Base-by-base conservation (phyloP, 192 early-diverging fungal genomes). In the Entomortierella lignicola region DNA sequence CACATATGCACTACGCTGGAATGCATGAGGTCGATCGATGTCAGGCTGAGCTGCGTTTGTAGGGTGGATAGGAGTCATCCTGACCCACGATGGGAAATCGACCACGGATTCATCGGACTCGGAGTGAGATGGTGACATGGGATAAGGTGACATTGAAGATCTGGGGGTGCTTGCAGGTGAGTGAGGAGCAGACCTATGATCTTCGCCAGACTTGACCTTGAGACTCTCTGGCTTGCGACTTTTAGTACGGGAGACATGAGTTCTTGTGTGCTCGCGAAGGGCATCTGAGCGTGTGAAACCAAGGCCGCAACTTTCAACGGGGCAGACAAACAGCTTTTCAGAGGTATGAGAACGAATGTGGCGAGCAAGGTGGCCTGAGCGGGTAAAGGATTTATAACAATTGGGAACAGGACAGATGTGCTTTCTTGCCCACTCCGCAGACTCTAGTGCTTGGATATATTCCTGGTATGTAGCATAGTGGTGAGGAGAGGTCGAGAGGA, bases 271-370 rank as follows among this genome's bases (percentile, higher is more conserved):
- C 1, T 92, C 85, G 75, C 89, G 91, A 21, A 94, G 81, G 62
- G 93, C 91, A 74, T 94, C 93, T 47, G 92, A 84, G 0, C 93
- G 89, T 12, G 92, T 92, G 86, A 94, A 94, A 54, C 85, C 83
- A 10, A 91, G 85, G 4, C 85, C 84, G 70, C 93, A 94, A 62
- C 85, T 77, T 23, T 85, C 83, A 65, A 79, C 68, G 18, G 75
- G 75, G 57, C 80, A 81, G 15, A 69, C 80, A 65, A 73, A 81
- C 37, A 73, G 52, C 55, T 72, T 81, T 18, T 81, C 80, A 25
- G 71, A 72, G 39, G 81, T 81, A 37, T 87, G 86, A 20, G 84
- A 83, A 20, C 86, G 77, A 31, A 81, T 69, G 57, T 87, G 86
- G 42, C 86, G 77, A 6, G 82, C 83, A 15, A 87, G 58, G 60